These are phyloP conservation scores for Xylaria hypoxylon DNA, from an alignment of 2,329 filamentous ascomycete species.

Conservation along the genomic window DNA sequence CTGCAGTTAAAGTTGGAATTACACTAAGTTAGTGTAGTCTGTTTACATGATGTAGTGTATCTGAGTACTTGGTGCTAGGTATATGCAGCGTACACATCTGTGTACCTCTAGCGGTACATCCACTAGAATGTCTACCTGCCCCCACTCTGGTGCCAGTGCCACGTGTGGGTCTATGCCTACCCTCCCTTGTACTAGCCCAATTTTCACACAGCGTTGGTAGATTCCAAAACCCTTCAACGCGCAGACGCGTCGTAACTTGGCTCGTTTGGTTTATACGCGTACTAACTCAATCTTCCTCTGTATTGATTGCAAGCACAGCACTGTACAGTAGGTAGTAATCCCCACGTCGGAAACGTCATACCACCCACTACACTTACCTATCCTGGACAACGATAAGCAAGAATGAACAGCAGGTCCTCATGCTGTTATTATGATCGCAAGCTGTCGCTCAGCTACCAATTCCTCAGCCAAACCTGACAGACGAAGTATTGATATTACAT, in stretches of 20 bases:
- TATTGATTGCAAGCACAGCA: slow-evolving; percentile 1
- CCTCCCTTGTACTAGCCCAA: no score
- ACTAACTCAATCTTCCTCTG: slow-evolving; percentile 8
- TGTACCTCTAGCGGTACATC: no score
- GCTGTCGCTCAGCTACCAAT: slow-evolving; percentile 6
- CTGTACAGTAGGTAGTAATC: neutral
- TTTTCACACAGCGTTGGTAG: neutral
- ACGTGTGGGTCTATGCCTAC: slow-evolving; percentile 13
- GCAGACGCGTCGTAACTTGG: slow-evolving; percentile 11
- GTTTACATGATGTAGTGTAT: no score
- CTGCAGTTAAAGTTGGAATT: neutral
- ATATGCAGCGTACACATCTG: no score
- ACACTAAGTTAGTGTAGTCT: no score
- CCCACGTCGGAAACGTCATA: slow-evolving; percentile 11
- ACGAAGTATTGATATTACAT: slow-evolving; percentile 7
- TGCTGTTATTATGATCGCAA: slow-evolving; percentile 5
- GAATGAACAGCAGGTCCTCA: slow-evolving; percentile 8
- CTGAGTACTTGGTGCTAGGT: no score
- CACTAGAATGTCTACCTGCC: no score
- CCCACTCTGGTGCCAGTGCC: slow-evolving; percentile 18
- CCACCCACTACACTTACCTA: slow-evolving; percentile 1
- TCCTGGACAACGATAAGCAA: slow-evolving; percentile 14
- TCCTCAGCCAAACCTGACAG: neutral
- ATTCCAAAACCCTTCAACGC: neutral
- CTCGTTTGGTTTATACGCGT: neutral